Base-by-base conservation (phyloP, 768 basidiomycete genomes). In the Wakefieldia striispora region DNA sequence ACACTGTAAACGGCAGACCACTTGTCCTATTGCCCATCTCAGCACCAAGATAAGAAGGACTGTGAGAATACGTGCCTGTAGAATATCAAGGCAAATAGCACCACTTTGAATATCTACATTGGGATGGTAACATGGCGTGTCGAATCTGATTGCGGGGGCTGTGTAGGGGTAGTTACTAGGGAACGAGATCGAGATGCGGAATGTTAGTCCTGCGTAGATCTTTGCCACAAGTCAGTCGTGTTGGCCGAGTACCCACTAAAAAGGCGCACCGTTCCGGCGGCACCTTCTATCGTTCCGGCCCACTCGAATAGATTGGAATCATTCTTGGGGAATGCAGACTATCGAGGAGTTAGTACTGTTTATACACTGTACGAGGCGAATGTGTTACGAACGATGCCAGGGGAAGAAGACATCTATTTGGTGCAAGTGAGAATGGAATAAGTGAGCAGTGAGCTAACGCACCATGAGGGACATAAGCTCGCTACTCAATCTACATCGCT, bases 1-100 rank as follows among this genome's bases (percentile, higher is more conserved):
- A 94, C 92, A 51, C 88, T 91, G 67, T 95, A 92, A 1, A 94
- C 87, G 7, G 93, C 91, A 3, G 89, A 91, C 93, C 92, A 95
- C 63, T 93, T 90, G 69, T 93, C 91, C 88, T 91, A 54, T 10
- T 33, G 20, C 34, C 44, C 13, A 38, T 10, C 54, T 56, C 17
- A 55, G 51, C 12, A 48, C 48, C 57, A 40, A 2, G 13, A 17
- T 20, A n/a, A 27, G 23, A 27, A 2, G 13, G 16, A 14, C 20
- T 9, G 23, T 17, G 8, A 24, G 1, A n/a, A 23, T 0, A 65
- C 72, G 14, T 50, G 82, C 89, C 78, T 94, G 89, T 40, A 95
- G 71, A 59, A 95, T 94, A 64, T 95, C 91, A 37, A 93, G 74
- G 67, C 89, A 93, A 55, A 92, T 91, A 19, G 84, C 79, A 33